Conservation (phyloP, 2,329 filamentous ascomycete species). For the Hypoxylon sp. region DNA sequence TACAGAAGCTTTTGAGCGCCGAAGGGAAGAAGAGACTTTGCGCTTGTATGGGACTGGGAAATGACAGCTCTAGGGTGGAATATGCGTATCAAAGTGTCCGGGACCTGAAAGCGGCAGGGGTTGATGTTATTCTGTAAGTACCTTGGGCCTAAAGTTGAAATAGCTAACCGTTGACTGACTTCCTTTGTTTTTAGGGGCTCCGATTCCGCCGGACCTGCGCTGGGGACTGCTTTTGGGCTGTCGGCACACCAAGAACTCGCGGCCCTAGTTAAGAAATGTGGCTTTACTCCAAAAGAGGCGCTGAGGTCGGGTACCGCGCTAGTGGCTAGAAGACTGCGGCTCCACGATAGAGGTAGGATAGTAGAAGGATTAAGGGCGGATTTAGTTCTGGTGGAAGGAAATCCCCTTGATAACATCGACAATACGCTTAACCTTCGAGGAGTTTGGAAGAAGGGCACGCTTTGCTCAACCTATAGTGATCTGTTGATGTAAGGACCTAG, state of each 20-base stretch:
- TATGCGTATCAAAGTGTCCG: slow-evolving; percentile 39
- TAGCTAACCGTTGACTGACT: not conserved
- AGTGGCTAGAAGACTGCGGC: slow-evolving; percentile 32
- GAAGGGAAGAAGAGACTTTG: slow-evolving; percentile 25
- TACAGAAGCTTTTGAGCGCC: slow-evolving; percentile 14
- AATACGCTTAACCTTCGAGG: slow-evolving; percentile 35
- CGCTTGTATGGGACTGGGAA: slow-evolving; percentile 29
- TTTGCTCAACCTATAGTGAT: slow-evolving; percentile 27
- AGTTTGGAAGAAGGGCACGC: slow-evolving; percentile 37
- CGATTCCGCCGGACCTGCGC: slow-evolving; percentile 34
- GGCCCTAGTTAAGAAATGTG: slow-evolving; percentile 28
- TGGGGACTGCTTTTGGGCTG: slow-evolving; percentile 33
- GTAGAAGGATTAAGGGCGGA: slow-evolving; percentile 37
- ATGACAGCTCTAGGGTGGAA: slow-evolving; percentile 15
- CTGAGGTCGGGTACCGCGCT: slow-evolving; percentile 32
- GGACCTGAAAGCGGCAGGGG: slow-evolving; percentile 33
- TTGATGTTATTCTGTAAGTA: slow-evolving; percentile 38
- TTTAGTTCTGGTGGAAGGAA: slow-evolving; percentile 40
- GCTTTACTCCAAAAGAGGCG: slow-evolving; percentile 39
- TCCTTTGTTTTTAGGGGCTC: slow-evolving; percentile 20
- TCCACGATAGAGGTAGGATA: slow-evolving; percentile 38
- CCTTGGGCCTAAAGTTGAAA: not conserved
- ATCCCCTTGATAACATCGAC: slow-evolving; percentile 43
- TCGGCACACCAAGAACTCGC: slow-evolving; percentile 39
- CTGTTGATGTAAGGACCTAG: slow-evolving; percentile 10